phyloP scores from a whole-genome alignment of 2,329 filamentous ascomycete genomes.

The Fusarium tuaranense region DNA sequence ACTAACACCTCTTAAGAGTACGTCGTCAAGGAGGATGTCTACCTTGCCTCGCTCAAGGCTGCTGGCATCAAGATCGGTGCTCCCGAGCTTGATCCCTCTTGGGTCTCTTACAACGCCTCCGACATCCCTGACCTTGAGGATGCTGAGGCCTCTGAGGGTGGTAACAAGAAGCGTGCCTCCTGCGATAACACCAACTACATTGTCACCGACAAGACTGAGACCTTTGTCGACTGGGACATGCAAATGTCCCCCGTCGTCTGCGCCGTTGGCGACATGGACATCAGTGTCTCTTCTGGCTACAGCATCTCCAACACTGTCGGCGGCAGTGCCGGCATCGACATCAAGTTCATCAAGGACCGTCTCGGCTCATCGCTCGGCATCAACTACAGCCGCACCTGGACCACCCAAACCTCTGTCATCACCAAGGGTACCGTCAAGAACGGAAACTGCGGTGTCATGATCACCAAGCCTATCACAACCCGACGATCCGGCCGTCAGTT shows the following conservation, averaged over 20 bases:
- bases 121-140: not conserved
- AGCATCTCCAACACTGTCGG: conserved; percentile 20
- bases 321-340: conserved; percentile 4
- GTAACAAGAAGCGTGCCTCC: not conserved
- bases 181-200: conserved; percentile 11
- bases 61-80: not conserved
- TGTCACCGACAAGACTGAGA: conserved; percentile 20
- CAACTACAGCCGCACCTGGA: conserved; percentile 23
- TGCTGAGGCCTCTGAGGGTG: not conserved
- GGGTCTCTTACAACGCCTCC: not conserved
- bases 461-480: conserved; percentile 20
- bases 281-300: conserved; percentile 18
- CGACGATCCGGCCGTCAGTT: conserved; percentile 21
- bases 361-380: conserved; percentile 7
- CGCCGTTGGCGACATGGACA: conserved; percentile 12
- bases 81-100: not conserved
- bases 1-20: not conserved
- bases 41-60: not conserved
- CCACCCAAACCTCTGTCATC: conserved; percentile 10
- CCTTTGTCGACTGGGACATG: conserved; percentile 23
- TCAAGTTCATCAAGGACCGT: conserved; percentile 10
- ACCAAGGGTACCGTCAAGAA: conserved; percentile 19
- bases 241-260: conserved; percentile 25
- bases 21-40: not conserved
- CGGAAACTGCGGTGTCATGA: conserved; percentile 23